Conservation (phyloP, 2,329 filamentous ascomycete species). For the Epichloe brachyelytri region DNA sequence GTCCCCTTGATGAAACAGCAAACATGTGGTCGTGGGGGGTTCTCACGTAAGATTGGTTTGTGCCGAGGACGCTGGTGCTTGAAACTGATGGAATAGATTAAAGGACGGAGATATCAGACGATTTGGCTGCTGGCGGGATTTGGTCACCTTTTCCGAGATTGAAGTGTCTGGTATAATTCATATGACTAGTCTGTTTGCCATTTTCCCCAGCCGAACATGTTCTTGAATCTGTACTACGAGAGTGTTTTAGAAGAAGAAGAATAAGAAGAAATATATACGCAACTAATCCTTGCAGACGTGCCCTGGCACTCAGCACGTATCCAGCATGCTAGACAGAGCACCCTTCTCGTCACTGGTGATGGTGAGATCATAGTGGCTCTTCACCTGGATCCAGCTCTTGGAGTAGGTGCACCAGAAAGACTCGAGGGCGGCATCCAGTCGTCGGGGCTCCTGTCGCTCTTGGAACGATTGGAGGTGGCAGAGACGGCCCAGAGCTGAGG, state of each 20-base stretch:
- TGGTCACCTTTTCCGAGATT: too few species aligned
- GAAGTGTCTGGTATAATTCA: background rate
- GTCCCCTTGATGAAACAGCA: slow-evolving; percentile 1
- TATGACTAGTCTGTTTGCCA: background rate
- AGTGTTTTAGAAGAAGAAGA: too few species aligned
- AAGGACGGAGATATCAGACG: background rate
- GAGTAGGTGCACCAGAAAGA: slow-evolving; percentile 70
- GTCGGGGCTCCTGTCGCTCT: slow-evolving; percentile 64
- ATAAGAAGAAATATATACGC: background rate
- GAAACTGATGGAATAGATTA: background rate
- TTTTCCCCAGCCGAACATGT: background rate
- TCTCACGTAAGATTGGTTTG: background rate
- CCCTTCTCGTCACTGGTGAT: slow-evolving; percentile 61
- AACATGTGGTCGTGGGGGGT: background rate
- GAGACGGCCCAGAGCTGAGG: slow-evolving; percentile 74
- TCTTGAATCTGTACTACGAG: background rate
- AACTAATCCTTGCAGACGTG: background rate
- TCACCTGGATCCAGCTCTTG: slow-evolving; percentile 64
- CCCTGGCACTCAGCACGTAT: slow-evolving; percentile 14
- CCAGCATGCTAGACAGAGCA: slow-evolving; percentile 38
- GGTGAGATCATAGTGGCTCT: slow-evolving; percentile 55
- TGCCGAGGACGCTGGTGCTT: background rate
- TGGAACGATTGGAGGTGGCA: slow-evolving; percentile 59
- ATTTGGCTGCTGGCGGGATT: background rate
- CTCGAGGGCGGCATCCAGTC: slow-evolving; percentile 60